phyloP scores from a whole-genome alignment of 495 filamentous ascomycete species.

The Cercophora samala region DNA sequence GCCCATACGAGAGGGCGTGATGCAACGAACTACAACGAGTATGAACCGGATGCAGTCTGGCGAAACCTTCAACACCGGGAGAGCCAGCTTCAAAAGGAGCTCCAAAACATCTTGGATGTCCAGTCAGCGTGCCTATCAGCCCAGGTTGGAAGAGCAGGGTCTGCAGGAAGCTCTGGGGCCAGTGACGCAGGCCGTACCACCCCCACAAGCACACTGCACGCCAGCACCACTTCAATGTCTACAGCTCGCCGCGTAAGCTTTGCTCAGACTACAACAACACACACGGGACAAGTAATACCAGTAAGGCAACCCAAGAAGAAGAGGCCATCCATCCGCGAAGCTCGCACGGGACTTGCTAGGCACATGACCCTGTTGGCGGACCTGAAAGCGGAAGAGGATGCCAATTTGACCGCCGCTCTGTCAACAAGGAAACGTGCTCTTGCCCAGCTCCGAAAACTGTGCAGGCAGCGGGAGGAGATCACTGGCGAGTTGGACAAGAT shows the following conservation, averaged over 20 bases:
- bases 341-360: constrained; percentile 65
- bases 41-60: constrained; percentile 37
- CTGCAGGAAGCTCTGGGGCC: constrained; percentile 22
- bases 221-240: background rate
- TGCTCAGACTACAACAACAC: constrained; percentile 27
- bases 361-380: constrained; percentile 69
- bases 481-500: constrained; percentile 41
- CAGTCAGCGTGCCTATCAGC: constrained; percentile 69
- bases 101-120: constrained; percentile 79
- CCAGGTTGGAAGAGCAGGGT: background rate
- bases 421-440: constrained; percentile 57
- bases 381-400: constrained; percentile 69
- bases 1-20: constrained; percentile 6
- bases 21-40: constrained; percentile 15
- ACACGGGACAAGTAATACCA: constrained; percentile 49
- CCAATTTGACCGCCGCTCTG: constrained; percentile 56
- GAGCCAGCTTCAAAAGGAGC: constrained; percentile 63
- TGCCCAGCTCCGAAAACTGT: constrained; percentile 58
- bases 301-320: constrained; percentile 61
- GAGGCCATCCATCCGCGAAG: constrained; percentile 57
- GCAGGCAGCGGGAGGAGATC: constrained; percentile 48
- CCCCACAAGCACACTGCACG: constrained; percentile 27
- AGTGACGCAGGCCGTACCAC: constrained; percentile 41
- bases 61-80: constrained; percentile 46
- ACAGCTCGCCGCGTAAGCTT: constrained; percentile 25